Evolutionary conservation across 495 filamentous ascomycete genomes (phyloP), one percentile per base, ranked within the genome.

Genomic region (Podospora anserina): DNA sequence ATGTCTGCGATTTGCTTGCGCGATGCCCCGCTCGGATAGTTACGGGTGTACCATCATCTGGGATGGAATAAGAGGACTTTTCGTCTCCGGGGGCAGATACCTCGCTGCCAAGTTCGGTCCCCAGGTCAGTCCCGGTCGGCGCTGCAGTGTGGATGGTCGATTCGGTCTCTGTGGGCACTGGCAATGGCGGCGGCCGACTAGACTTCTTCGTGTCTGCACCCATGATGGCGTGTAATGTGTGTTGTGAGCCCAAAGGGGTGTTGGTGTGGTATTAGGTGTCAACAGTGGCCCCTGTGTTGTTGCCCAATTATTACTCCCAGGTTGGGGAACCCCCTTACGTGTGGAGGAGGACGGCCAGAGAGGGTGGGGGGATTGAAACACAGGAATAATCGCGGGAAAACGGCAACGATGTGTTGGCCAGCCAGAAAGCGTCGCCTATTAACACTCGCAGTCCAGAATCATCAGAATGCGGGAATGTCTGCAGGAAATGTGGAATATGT

Each of bases 21-120:
- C 83, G 87, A 70, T 88, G 88, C 69, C 86, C 86, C 68, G 93
- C 94, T 73, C 89, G 82, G 72, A 98, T 94, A 64, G 91, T 97
- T 71, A 98, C 86, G 54, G 92, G 91, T 69, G 91, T 93, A 74
- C 95, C 96, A 88, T 99, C 94, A 79, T 97, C 94, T 27, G 93
- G 95, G 66, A 99, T 88, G 60, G 91, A 94, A 82, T 96, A 97
- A 65, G 91, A 81, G 11, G 83, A 85, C 70, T 81, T 83, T 59
- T 85, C 82, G 73, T 91, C 90, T 76, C 91, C 93, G 78, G 90
- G 88, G 73, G 89, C 91, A 71, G 88, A 92, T 75, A 94, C 82
- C 81, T 97, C 93, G 79, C 87, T 90, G 66, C 83, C 85, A 65
- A 85, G 76, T 77, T 89, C 90, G 69, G 83, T 86, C 70, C 71